Evolutionary conservation across 306 rosid genomes (phyloP), one percentile per base, ranked within the genome.

Genomic region (Vigna unguiculata): DNA sequence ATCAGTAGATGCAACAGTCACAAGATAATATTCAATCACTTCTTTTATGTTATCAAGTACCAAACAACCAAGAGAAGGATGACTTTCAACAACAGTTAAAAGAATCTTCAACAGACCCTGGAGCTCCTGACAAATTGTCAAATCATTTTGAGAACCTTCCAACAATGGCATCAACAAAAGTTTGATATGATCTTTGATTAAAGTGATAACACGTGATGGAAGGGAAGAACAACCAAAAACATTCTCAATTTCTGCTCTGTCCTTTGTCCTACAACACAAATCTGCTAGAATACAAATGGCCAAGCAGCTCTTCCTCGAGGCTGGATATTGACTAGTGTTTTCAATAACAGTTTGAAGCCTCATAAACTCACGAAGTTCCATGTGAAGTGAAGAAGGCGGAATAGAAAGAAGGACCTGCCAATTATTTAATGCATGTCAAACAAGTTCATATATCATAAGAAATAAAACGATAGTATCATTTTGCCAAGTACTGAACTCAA

Each of bases 181-280:
- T 49, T 76, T 82, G 65, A 87, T 91, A 61, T 65, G 85, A 79
- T 86, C 85, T 55, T 83, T 73, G 65, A 89, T 86, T 47, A 86
- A 80, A 6, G 79, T 67, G 75, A 86, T 71, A 69, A 81, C 79
- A 70, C 7, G 76, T 2, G 83, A 86, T 24, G 87, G 82, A 67
- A 83, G 20, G 78, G 69, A 75, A 71, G 82, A 82, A 57, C 63
- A 82, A 67, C 68, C 22, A 21, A 49, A 60, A 68, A 43, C 64
- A 55, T 79, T 71, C 28, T 59, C 89, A 45, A 17, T 21, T 66
- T 70, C 81, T 22, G 51, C 53, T 36, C 32, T 67, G 13, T 67
- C 74, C 40, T 63, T 72, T 34, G 76, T 60, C 62, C 61, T 81
- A n/a, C 73, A 71, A 54, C 84, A 81, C 28, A 87, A 52, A 75